Percentiles rank a stretch among this genome's conserved stretches.
Conservation (phyloP, 1,284 basidiomycete genomes). For the Marasmius fiardii region DNA sequence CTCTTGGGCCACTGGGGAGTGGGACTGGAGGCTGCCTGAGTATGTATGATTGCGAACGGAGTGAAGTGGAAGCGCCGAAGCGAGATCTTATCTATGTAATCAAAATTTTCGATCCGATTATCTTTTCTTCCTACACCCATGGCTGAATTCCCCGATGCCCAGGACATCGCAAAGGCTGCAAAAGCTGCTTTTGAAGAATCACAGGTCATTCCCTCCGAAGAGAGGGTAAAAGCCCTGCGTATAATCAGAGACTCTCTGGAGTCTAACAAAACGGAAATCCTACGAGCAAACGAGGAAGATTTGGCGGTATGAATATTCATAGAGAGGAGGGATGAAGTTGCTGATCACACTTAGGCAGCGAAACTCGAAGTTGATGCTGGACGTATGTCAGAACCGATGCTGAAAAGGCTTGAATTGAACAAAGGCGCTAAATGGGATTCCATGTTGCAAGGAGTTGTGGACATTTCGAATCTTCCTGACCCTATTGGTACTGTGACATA, state of each 20-base stretch:
- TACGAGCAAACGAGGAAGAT: slow-evolving; percentile 80
- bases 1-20: no score
- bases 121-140: neutral
- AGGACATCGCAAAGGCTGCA: slow-evolving; percentile 71
- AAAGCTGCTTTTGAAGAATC: slow-evolving; percentile 84
- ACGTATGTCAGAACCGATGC: slow-evolving; percentile 77
- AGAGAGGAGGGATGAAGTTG: slow-evolving; percentile 1
- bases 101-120: neutral
- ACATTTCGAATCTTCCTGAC: slow-evolving; percentile 84
- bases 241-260: slow-evolving; percentile 69
- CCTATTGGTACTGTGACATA: slow-evolving; percentile 89
- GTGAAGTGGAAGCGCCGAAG: no score
- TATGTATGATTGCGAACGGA: no score
- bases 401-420: slow-evolving; percentile 85
- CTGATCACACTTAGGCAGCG: slow-evolving; percentile 54
- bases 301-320: slow-evolving; percentile 54
- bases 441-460: slow-evolving; percentile 87
- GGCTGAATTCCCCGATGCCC: slow-evolving; percentile 24
- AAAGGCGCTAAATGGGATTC: slow-evolving; percentile 90
- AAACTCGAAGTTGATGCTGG: slow-evolving; percentile 76
- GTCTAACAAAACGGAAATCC: slow-evolving; percentile 60
- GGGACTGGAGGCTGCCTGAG: no score
- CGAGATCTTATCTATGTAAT: neutral
- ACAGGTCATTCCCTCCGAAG: slow-evolving; percentile 68
- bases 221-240: slow-evolving; percentile 71